Percentiles rank a stretch among this genome's conserved stretches.
Evolutionary conservation across 2,329 filamentous ascomycete species (phyloP).

Genomic region (Colletotrichum sp.): DNA sequence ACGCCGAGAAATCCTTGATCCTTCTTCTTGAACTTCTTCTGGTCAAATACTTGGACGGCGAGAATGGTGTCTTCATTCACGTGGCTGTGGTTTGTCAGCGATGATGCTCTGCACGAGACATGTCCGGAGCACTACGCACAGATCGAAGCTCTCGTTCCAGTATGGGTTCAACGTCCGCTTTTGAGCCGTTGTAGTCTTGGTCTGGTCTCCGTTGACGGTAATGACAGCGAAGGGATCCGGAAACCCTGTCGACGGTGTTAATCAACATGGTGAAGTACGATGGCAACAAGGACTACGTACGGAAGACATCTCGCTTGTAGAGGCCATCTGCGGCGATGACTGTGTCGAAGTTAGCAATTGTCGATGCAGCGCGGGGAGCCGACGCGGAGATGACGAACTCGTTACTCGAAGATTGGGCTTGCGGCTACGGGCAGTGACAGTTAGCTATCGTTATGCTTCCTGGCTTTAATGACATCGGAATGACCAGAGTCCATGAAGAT

Average conservation of each 20-base stretch:
- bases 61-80: constrained; percentile 96
- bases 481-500: not conserved
- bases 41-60: constrained; percentile 97
- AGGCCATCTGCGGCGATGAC: constrained; percentile 98
- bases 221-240: constrained; percentile 98
- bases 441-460: not conserved
- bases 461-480: not conserved
- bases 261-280: not conserved
- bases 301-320: constrained; percentile 99
- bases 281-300: constrained; percentile 61
- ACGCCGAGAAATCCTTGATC: constrained; percentile 98
- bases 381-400: constrained; percentile 63
- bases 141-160: constrained; percentile 99
- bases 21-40: constrained; percentile 99
- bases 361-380: constrained; percentile 13
- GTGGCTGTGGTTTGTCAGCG: constrained; percentile 58
- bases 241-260: constrained; percentile 69
- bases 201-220: constrained; percentile 97
- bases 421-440: constrained; percentile 45
- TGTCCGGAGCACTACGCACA: constrained; percentile 64
- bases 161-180: constrained; percentile 99
- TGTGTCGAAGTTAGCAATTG: constrained; percentile 52
- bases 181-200: constrained; percentile 95
- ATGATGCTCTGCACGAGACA: constrained; percentile 22
- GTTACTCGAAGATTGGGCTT: constrained; percentile 91